phyloP scores from a whole-genome alignment of 2,329 filamentous ascomycete genomes.

The Capronia epimyces region DNA sequence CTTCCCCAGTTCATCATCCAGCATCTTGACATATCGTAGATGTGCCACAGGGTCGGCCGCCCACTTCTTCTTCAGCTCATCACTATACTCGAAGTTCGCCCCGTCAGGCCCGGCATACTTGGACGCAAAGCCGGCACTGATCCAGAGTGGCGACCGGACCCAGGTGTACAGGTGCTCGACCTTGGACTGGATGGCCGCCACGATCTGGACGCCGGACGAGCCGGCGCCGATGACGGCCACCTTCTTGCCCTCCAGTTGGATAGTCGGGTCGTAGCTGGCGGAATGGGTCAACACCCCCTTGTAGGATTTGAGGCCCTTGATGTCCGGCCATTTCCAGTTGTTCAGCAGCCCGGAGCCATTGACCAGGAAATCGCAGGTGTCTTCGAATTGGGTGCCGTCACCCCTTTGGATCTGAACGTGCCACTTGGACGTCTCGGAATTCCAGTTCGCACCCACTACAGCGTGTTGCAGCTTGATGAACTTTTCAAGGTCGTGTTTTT shows the following conservation, averaged over 20 bases:
- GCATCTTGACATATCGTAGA: slow-evolving; percentile 34
- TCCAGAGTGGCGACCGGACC: slow-evolving; percentile 31
- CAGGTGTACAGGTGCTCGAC: slow-evolving; percentile 32
- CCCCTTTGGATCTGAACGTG: slow-evolving; percentile 20
- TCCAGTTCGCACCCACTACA: slow-evolving; percentile 27
- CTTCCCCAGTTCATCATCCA: slow-evolving; percentile 32
- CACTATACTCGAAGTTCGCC: slow-evolving; percentile 31
- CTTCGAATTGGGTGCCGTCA: slow-evolving; percentile 25
- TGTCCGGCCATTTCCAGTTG: slow-evolving; percentile 41
- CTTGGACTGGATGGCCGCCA: slow-evolving; percentile 28
- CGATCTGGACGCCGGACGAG: slow-evolving; percentile 26
- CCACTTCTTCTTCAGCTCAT: slow-evolving; percentile 29
- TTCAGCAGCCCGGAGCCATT: slow-evolving; percentile 57
- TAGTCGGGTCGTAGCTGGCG: slow-evolving; percentile 30
- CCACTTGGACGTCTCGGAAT: slow-evolving; percentile 28
- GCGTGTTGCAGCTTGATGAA: slow-evolving; percentile 31
- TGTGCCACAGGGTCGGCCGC: slow-evolving; percentile 24
- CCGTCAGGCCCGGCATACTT: slow-evolving; percentile 28
- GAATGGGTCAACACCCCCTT: slow-evolving; percentile 32
- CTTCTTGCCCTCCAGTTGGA: neutral
- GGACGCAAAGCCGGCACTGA: slow-evolving; percentile 28
- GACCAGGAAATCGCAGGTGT: slow-evolving; percentile 50
- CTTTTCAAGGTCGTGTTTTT: slow-evolving; percentile 28
- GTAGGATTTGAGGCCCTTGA: slow-evolving; percentile 31
- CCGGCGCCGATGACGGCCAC: neutral